phyloP scores from a whole-genome alignment of 805 yeast species.

The Myxozyma neotropica region DNA sequence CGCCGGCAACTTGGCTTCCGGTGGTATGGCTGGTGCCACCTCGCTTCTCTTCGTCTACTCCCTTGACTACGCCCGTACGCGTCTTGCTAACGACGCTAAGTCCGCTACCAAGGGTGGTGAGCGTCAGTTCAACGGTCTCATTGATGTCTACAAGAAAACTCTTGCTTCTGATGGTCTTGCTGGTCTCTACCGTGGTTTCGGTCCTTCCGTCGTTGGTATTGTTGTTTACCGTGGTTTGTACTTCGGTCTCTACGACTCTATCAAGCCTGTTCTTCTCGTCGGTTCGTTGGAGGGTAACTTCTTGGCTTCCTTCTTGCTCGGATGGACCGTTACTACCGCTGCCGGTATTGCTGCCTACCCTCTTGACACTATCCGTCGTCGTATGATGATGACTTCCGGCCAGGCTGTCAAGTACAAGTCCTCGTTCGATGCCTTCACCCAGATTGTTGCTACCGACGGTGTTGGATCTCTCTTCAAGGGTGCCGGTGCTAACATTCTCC shows the following conservation, averaged over 20 bases:
- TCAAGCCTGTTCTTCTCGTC: slow-evolving; percentile 90
- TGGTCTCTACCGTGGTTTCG: slow-evolving; percentile 99
- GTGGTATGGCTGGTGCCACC: slow-evolving; percentile 98
- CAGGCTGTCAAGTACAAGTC: slow-evolving; percentile 96
- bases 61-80: slow-evolving; percentile 97
- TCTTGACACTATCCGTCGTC: slow-evolving; percentile 98
- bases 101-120: slow-evolving; percentile 82
- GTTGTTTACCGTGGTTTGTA: slow-evolving; percentile 98
- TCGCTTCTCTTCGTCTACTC: slow-evolving; percentile 93
- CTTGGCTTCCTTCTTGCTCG: slow-evolving; percentile 93
- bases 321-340: slow-evolving; percentile 98
- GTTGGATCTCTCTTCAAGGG: slow-evolving; percentile 92
- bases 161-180: slow-evolving; percentile 94
- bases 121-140: slow-evolving; percentile 95
- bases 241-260: slow-evolving; percentile 96
- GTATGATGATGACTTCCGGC: slow-evolving; percentile 99
- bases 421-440: slow-evolving; percentile 88
- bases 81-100: slow-evolving; percentile 98
- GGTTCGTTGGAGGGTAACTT: slow-evolving; percentile 94
- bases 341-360: slow-evolving; percentile 99
- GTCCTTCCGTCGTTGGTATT: slow-evolving; percentile 97
- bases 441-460: slow-evolving; percentile 97
- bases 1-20: slow-evolving; percentile 97
- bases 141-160: slow-evolving; percentile 96
- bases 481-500: slow-evolving; percentile 98